Conservation (phyloP, 2,329 filamentous ascomycete species). For the Tolypocladium ovalisporum region DNA sequence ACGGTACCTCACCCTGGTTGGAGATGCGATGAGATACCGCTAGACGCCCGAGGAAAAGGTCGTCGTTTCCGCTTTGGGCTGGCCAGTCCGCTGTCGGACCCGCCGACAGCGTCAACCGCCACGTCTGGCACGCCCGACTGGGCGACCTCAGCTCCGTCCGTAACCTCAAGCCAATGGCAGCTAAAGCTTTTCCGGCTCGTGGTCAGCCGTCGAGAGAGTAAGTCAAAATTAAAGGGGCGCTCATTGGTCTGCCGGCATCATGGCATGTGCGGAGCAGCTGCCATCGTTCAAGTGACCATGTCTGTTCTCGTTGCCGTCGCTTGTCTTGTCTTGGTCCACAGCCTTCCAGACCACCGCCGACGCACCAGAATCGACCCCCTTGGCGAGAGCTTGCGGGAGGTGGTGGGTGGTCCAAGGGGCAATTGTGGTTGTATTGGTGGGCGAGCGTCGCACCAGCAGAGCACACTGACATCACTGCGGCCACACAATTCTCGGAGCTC, state of each 20-base stretch:
- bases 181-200: conserved; percentile 3
- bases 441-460: conserved; percentile 4
- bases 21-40: not conserved
- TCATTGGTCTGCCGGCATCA: not conserved
- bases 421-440: not conserved
- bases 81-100: conserved; percentile 1
- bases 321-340: not conserved
- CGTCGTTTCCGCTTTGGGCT: conserved; percentile 1
- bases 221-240: not conserved
- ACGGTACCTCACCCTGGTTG: not conserved
- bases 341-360: not conserved
- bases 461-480: conserved; percentile 6
- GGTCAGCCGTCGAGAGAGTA: not conserved
- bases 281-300: not conserved
- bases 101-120: conserved; percentile 4
- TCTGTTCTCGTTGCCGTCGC: not conserved
- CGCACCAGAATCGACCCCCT: not conserved
- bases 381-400: not conserved
- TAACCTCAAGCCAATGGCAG: not conserved
- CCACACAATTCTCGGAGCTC: not conserved
- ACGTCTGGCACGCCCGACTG: not conserved
- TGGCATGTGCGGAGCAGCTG: not conserved
- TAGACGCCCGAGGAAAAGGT: not conserved
- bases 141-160: not conserved
- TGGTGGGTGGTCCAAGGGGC: not conserved